Evolutionary conservation across 1,139 yeast species (phyloP).

Genomic region (Candida albicans): DNA sequence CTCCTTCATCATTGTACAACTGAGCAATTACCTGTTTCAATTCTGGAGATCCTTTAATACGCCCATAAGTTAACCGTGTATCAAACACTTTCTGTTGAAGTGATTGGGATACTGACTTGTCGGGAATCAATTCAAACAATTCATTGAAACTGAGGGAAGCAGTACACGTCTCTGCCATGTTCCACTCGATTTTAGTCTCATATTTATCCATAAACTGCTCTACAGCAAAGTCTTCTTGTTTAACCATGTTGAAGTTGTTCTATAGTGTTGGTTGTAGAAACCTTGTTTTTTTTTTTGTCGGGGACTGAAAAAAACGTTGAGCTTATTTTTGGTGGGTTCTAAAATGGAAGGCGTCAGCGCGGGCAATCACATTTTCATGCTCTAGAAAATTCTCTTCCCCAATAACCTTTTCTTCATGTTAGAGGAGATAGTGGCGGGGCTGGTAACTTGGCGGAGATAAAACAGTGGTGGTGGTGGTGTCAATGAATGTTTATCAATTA

Average conservation of each 20-base stretch:
- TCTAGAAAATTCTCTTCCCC: too few relatives aligned
- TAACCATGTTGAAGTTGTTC: constrained; percentile 13
- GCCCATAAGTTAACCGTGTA: constrained; percentile 45
- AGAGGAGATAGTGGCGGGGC: too few relatives aligned
- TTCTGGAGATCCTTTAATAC: constrained; percentile 46
- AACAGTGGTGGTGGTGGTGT: too few relatives aligned
- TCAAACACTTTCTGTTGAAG: constrained; percentile 13
- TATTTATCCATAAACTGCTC: constrained; percentile 58
- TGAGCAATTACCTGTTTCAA: constrained; percentile 36
- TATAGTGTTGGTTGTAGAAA: not conserved
- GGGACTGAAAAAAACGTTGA: not conserved
- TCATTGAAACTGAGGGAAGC: constrained; percentile 44
- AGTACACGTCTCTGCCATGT: constrained; percentile 58
- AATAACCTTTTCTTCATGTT: too few relatives aligned
- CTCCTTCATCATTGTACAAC: constrained; percentile 31
- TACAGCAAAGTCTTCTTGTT: constrained; percentile 49
- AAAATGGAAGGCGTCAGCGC: too few relatives aligned
- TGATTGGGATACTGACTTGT: constrained; percentile 7
- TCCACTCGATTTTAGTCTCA: constrained; percentile 40
- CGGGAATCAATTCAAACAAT: constrained; percentile 30
- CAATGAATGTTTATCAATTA: too few relatives aligned
- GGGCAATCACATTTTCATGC: too few relatives aligned
- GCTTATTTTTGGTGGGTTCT: too few relatives aligned
- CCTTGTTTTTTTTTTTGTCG: not conserved
- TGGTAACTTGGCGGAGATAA: too few relatives aligned